phyloP scores from a whole-genome alignment of 805 yeast species.

The Brettanomyces naardenensis region DNA sequence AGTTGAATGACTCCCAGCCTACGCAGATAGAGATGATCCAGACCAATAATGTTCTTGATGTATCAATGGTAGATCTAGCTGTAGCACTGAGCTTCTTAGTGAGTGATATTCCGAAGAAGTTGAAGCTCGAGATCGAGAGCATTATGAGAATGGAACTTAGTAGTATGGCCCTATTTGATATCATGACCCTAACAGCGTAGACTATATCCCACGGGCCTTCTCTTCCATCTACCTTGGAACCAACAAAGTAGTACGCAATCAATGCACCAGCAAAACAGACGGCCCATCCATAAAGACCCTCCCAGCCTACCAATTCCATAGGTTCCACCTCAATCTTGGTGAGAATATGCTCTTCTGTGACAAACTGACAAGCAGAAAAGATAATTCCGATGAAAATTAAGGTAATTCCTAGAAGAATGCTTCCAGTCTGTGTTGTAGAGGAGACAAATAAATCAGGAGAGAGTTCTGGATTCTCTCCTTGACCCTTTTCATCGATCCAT shows the following conservation, averaged over 20 bases:
- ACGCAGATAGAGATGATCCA: slow-evolving; percentile 62
- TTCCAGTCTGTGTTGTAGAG: background rate
- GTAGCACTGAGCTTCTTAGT: slow-evolving; percentile 66
- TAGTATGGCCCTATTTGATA: slow-evolving; percentile 35
- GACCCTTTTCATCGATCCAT: slow-evolving; percentile 25
- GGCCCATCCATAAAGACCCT: slow-evolving; percentile 58
- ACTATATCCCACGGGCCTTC: slow-evolving; percentile 49
- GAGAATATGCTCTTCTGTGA: slow-evolving; percentile 65
- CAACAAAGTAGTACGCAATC: slow-evolving; percentile 33
- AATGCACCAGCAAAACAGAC: slow-evolving; percentile 39
- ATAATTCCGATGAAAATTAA: slow-evolving; percentile 54
- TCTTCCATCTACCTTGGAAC: slow-evolving; percentile 31
- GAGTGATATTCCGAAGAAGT: slow-evolving; percentile 63
- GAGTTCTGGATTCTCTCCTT: no score
- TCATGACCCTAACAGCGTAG: slow-evolving; percentile 42
- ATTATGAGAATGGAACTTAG: slow-evolving; percentile 54
- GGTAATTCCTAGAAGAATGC: slow-evolving; percentile 44
- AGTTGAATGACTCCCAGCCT: slow-evolving; percentile 69
- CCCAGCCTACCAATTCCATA: slow-evolving; percentile 59
- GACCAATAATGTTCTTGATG: slow-evolving; percentile 65
- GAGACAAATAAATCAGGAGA: slow-evolving; percentile 1
- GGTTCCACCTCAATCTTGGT: slow-evolving; percentile 48
- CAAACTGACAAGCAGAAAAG: slow-evolving; percentile 73
- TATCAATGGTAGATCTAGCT: slow-evolving; percentile 70
- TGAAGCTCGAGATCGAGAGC: slow-evolving; percentile 66